Conservation (phyloP, 2,329 filamentous ascomycete species). For the Shiraia sp. region DNA sequence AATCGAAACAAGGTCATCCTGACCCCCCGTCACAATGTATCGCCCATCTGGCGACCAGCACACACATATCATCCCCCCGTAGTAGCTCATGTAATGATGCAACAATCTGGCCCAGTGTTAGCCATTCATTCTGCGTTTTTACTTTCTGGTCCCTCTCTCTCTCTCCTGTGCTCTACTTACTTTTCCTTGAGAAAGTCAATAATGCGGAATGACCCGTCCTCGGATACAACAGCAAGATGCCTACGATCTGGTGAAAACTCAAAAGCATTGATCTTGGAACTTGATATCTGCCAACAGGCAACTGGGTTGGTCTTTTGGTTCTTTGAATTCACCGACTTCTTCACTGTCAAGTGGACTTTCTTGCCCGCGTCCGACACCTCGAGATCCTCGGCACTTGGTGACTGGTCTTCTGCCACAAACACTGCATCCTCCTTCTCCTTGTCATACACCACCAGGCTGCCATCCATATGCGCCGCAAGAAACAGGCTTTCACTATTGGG, state of each 20-base stretch:
- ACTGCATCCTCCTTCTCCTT: conserved; percentile 92
- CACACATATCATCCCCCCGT: conserved; percentile 88
- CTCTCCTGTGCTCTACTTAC: conserved; percentile 53
- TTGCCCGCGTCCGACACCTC: conserved; percentile 35
- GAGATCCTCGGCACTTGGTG: conserved; percentile 25
- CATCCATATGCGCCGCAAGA: conserved; percentile 88
- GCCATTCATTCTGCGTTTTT: no score
- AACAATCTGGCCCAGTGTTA: conserved; percentile 65
- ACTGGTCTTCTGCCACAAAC: conserved; percentile 70
- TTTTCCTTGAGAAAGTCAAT: conserved; percentile 91
- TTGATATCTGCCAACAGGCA: conserved; percentile 88
- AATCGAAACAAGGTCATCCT: conserved; percentile 94
- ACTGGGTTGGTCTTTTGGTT: conserved; percentile 95
- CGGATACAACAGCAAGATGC: conserved; percentile 86
- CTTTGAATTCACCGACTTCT: conserved; percentile 90
- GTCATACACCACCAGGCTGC: conserved; percentile 89
- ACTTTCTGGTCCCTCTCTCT: no score
- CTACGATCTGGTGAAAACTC: conserved; percentile 88
- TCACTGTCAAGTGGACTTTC: conserved; percentile 64
- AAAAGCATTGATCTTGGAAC: conserved; percentile 87
- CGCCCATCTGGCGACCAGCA: conserved; percentile 98
- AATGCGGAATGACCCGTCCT: conserved; percentile 86
- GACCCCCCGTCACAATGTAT: conserved; percentile 91
- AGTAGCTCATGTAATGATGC: conserved; percentile 87
- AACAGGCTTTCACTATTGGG: conserved; percentile 93